Evolutionary conservation across 345 rosid species (phyloP), one percentile per base, ranked within the genome.

Genomic region (Draba incana): DNA sequence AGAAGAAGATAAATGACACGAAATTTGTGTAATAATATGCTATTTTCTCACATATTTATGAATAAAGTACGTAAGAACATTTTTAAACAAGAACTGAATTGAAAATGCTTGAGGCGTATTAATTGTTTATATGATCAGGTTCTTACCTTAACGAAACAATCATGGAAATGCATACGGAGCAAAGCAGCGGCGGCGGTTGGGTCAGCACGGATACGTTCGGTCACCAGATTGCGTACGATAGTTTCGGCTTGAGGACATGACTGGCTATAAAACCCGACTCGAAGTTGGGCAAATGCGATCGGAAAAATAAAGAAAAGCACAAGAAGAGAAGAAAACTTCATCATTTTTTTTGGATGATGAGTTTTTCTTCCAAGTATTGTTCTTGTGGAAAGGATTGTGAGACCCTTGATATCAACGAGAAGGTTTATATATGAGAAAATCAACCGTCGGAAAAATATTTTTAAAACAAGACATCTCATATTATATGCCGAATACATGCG

Each of bases 121-220:
- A 60, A 25, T 48, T 41, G 23, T 10, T 2, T 57, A 57, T 30
- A 38, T 57, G 12, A 49, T 57, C 25, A 49, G 35, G 25, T 24
- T 35, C 77, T 76, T 88, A 85, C 93, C 42, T 70, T 78, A 63
- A 88, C 85, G 41, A 89, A 89, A 66, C 96, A 89, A 52, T 92
- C 95, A 50, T 92, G 95, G 53, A 89, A 92, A 71, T 89, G 95
- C 92, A 87, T 82, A 72, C 90, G 94, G 66, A 92, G 95, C 82
- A 92, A 72, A 48, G 90, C 90, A 0, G 92, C 82, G 0, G 87
- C 71, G 49, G 87, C 68, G 37, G 89, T 83, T 23, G 14, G 77
- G 42, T 86, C 87, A 0, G 53, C 8, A 0, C 2, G 50, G 61
- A 86, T 87, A 25, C 81, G 69, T 39, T 69, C 75, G 58, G 69